Evolutionary conservation across 2,329 filamentous ascomycete species (phyloP), one percentile per base, ranked within the genome.

Genomic region (Akanthomyces dipterigenus): DNA sequence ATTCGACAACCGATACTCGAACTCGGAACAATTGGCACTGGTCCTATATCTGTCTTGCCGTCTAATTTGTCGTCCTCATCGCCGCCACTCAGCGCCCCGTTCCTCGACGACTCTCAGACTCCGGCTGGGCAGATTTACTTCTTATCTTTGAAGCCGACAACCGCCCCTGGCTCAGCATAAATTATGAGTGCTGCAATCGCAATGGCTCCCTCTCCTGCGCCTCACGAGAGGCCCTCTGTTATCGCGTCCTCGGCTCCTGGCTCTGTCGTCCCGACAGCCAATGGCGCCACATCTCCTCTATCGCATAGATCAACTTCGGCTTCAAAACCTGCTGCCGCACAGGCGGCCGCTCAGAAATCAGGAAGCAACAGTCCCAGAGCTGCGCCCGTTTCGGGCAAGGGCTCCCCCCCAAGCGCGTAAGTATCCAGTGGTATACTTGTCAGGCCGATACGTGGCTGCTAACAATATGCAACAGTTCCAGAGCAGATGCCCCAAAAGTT

Each of bases 401-500:
- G 80, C 24, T 86, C 85, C 18, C 83, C 85, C 51, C 74, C 80
- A 57, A 84, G 79, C 80, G 75, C 79, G 85, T 88, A 81, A 78
- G 85, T 78, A 1, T 28, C n/a, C 12, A 42, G 18, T 49, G 9
- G 31, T 20, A 40, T 53, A 61, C 31, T 8, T 11, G 61, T 64
- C 34, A 36, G 46, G 42, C 38, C 31, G 26, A 28, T 24, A 20
- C 11, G n/a, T 36, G 9, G 20, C 36, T 16, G 26, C 57, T 60
- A 54, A 60, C 57, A n/a, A 26, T 3, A 6, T 20, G 3, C 22
- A 59, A 34, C 36, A 70, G 70, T 62, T 69, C 80, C 75, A 81
- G 80, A 76, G 80, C 76, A 79, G 82, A 72, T 75, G 77, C 73
- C 31, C 90, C 90, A 45, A 93, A 91, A 77, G 96, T 97, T 65